phyloP scores from a whole-genome alignment of 805 yeast species.

The Yarrowia bubula region DNA sequence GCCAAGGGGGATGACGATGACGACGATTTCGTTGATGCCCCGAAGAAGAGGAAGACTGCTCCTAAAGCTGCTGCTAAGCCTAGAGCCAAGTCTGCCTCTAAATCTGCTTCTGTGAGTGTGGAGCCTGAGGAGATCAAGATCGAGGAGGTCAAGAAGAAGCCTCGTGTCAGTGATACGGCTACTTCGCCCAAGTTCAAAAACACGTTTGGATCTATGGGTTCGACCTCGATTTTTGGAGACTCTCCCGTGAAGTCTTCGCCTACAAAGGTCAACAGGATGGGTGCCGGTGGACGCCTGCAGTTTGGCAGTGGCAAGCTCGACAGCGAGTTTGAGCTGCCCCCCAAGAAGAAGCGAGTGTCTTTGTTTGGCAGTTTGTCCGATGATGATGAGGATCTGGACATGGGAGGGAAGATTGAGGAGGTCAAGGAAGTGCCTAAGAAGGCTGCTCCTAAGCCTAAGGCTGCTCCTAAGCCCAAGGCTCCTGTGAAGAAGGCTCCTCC shows the following conservation, averaged over 20 bases:
- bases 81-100: slow-evolving; percentile 23
- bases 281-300: background rate
- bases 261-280: slow-evolving; percentile 13
- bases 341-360: slow-evolving; percentile 14
- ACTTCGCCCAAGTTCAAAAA: slow-evolving; percentile 24
- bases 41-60: slow-evolving; percentile 35
- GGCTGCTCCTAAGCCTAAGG: slow-evolving; percentile 31
- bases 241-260: slow-evolving; percentile 18
- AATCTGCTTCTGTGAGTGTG: background rate
- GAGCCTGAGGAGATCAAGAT: background rate
- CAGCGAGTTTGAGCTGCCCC: background rate
- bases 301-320: slow-evolving; percentile 15
- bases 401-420: slow-evolving; percentile 10
- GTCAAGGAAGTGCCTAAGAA: slow-evolving; percentile 3
- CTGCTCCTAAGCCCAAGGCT: slow-evolving; percentile 26
- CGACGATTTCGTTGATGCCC: slow-evolving; percentile 36
- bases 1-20: slow-evolving; percentile 35
- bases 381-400: slow-evolving; percentile 9
- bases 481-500: slow-evolving; percentile 36
- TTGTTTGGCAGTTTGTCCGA: background rate
- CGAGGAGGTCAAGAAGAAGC: background rate
- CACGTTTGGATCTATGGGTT: slow-evolving; percentile 7
- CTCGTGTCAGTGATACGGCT: background rate
- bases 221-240: slow-evolving; percentile 6
- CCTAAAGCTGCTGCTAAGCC: slow-evolving; percentile 31